Base-by-base conservation (phyloP, 345 rosid species). In the Salix dunnii region DNA sequence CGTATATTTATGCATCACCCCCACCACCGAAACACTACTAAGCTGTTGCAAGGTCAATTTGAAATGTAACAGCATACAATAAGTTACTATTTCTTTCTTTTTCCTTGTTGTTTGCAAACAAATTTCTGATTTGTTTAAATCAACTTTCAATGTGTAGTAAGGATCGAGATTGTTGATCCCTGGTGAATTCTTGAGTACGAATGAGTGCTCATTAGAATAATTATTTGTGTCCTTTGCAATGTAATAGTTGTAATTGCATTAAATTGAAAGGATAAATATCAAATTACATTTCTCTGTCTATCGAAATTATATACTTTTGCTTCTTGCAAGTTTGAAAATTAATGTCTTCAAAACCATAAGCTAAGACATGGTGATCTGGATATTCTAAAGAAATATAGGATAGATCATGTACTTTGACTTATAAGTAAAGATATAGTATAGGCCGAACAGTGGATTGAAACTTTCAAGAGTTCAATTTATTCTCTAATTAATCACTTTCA, bases 11-110 rank as follows among this genome's bases (percentile, higher is more conserved):
- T 38, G 7, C 48, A 28, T 74, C 65, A 2, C 73, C 67, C 3
- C 76, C 76, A 14, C 83, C 70, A 0, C 28, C 76, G 7, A 51
- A 51, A 20, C 23, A 51, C 58, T 51, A 51, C 9, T 51, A 51
- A 51, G 9, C 3, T 51, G 0, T 5, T 51, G 2, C 2, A 51
- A n/a, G 3, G 58, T 51, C 3, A 51, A 7, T 20, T 51, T 51
- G 58, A 51, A 51, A 2, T 6, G 3, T 1, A 51, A 18, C 9
- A 51, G 0, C 58, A 51, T 20, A 23, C 21, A 51, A 51, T 51
- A 51, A 51, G 0, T 6, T 51, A 20, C 58, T 40, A 6, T 20
- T 51, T 20, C 3, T 18, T 18, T 10, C 14, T 11, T 40, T 51
- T 51, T 18, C 9, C 6, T 51, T 51, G n/a, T 0, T 18, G n/a